Base-by-base conservation (phyloP, 163 green algal genomes). In the Chlamydomonas reinhardtii region DNA sequence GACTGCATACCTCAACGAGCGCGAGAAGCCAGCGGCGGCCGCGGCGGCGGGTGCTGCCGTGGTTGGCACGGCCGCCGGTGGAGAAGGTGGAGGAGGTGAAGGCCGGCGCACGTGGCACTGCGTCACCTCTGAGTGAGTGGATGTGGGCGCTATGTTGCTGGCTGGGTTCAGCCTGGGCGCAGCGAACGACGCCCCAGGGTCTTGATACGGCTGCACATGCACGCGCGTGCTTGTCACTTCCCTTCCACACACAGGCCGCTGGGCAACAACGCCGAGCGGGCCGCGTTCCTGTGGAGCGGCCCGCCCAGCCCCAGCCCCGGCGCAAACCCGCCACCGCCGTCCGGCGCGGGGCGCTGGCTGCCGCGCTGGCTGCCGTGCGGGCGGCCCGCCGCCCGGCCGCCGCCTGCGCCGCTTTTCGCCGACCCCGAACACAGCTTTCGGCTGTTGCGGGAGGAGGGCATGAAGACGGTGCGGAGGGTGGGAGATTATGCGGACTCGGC, bases 251-350 rank as follows among this genome's bases (percentile, higher is more conserved):
- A 5, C 66, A 85, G 79, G 35, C 70, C 54, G 25, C 29, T 86
- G 32, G 80, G 80, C 6, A 86, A 73, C 69, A 80, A 86, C 69
- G 4, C 69, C 29, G 80, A 86, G 69, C 69, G 69, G 2, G 32
- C 80, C 2, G 69, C 70, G 12, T 86, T 79, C 70, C 69, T 86
- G 27, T 86, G 80, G 80, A 73, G 65, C 34, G 54, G 68, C 43
- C 54, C 80, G 22, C 79, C 79, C 25, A 17, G 64, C 61, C 9
- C 43, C 12, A 27, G 8, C 5, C 72, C 17, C 39, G 27, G 14
- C 34, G 3, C 32, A 11, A 9, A 39, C 39, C 39, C 39, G 39
- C 39, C 39, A 8, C 39, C 39, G 14, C 72, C 4, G 72, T 9
- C 43, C 43, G 43, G 31, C 27, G 43, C 5, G 6, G 2, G 24